These are phyloP conservation scores for Teratosphaeria zuluensis DNA, from an alignment of 2,329 filamentous ascomycete species.

Conservation along the genomic window DNA sequence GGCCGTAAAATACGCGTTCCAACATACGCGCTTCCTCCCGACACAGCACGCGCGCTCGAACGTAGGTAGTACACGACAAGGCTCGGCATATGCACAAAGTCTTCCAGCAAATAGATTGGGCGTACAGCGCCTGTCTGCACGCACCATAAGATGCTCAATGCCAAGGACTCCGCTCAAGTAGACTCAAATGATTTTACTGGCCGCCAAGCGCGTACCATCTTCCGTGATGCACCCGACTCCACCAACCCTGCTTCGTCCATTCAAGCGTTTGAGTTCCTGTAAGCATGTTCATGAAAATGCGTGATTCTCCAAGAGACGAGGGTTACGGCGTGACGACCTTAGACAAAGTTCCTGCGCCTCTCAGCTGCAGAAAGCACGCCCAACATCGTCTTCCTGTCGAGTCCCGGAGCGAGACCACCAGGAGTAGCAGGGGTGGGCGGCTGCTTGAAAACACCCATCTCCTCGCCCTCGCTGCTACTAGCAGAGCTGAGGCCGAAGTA, in stretches of 20 bases:
- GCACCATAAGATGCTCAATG: background rate
- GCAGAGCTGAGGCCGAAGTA: constrained; percentile 50
- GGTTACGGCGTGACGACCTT: constrained; percentile 26
- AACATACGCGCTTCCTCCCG: background rate
- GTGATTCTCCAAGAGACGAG: background rate
- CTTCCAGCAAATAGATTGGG: background rate
- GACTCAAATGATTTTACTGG: background rate
- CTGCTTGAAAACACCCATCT: constrained; percentile 24
- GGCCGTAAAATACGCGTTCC: background rate
- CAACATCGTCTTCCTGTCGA: constrained; percentile 68
- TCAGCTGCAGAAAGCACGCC: constrained; percentile 79
- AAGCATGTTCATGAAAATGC: background rate
- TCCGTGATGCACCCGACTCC: background rate
- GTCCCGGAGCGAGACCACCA: constrained; percentile 69
- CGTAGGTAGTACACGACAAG: background rate
- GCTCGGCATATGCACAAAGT: background rate
- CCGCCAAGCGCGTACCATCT: background rate
- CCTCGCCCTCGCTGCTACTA: constrained; percentile 56
- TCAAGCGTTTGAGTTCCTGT: background rate
- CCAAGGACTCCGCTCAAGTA: background rate
- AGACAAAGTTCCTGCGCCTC: constrained; percentile 70
- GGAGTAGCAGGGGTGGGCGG: constrained; percentile 47
- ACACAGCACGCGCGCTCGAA: background rate
- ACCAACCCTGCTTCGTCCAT: background rate
- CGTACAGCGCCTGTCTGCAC: background rate